Conservation (phyloP, 345 rosid species). For the Populus davidiana region DNA sequence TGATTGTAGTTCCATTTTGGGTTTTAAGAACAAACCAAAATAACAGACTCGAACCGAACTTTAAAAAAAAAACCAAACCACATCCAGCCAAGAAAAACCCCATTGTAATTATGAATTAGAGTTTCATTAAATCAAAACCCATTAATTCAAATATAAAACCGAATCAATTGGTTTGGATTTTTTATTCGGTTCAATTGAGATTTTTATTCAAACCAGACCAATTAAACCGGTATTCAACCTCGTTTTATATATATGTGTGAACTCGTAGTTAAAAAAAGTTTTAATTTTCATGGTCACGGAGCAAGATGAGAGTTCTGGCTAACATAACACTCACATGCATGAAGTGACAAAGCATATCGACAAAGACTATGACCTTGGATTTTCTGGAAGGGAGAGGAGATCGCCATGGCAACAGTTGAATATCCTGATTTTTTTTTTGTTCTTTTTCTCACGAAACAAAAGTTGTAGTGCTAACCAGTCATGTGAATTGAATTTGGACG, state of each 20-base stretch:
- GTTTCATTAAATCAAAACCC: no score
- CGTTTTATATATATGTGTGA: no score
- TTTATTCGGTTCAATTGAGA: no score
- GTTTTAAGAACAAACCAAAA: no score
- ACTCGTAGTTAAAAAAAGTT: neutral
- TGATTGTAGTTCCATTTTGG: no score
- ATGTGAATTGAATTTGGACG: conserved; percentile 45
- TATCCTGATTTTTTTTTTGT: neutral
- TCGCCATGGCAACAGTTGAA: conserved; percentile 22
- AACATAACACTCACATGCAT: conserved; percentile 37
- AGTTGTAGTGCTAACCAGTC: conserved; percentile 13
- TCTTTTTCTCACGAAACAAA: conserved; percentile 2
- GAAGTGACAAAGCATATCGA: conserved; percentile 26
- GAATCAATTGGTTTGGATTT: no score
- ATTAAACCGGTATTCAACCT: no score
- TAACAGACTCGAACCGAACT: rapidly evolving
- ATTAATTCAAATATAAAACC: no score
- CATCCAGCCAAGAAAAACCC: no score
- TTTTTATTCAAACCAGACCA: no score
- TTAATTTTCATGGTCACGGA: neutral
- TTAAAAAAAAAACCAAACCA: no score
- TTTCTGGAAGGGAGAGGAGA: conserved; percentile 33
- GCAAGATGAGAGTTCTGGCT: neutral
- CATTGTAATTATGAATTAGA: no score
- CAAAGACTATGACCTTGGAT: conserved; percentile 42